These are phyloP conservation scores for Fragilaria crotonensis DNA, from an alignment of 108 stramenopile genomes.

Conservation along the genomic window DNA sequence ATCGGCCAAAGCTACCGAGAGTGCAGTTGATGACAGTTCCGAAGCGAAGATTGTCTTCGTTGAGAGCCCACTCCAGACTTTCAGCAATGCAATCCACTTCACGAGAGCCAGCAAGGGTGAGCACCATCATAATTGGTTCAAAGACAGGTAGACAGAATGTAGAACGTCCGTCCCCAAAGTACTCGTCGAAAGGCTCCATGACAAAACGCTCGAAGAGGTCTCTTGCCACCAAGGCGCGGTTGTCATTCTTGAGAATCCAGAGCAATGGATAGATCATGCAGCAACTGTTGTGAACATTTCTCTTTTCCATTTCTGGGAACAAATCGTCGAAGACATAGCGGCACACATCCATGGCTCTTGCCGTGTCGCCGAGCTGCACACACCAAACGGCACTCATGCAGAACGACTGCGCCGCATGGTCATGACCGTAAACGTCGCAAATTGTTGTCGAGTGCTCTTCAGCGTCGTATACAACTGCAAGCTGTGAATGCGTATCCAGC, in stretches of 20 bases:
- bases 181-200: constrained; percentile 30
- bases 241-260: constrained; percentile 33
- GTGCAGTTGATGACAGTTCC: constrained; percentile 12
- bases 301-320: constrained; percentile 38
- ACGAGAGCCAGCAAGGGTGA: background rate
- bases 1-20: constrained; percentile 15
- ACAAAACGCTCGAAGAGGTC: constrained; percentile 23
- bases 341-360: constrained; percentile 32
- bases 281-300: constrained; percentile 44
- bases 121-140: constrained; percentile 6
- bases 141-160: constrained; percentile 18
- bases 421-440: constrained; percentile 45
- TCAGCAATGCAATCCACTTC: background rate
- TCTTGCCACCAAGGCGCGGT: constrained; percentile 14
- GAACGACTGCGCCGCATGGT: constrained; percentile 44
- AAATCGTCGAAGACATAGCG: constrained; percentile 34
- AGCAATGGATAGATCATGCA: constrained; percentile 33
- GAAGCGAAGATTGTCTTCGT: constrained; percentile 3
- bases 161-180: constrained; percentile 29
- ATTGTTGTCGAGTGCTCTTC: constrained; percentile 37
- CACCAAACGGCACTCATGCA: constrained; percentile 34
- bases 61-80: background rate
- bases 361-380: constrained; percentile 19
- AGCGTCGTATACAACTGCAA: constrained; percentile 12
- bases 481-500: constrained; percentile 5